Evolutionary conservation across 2,329 filamentous ascomycete genomes (phyloP), one percentile per base, ranked within the genome.

Genomic region (Aspergillus sp.): DNA sequence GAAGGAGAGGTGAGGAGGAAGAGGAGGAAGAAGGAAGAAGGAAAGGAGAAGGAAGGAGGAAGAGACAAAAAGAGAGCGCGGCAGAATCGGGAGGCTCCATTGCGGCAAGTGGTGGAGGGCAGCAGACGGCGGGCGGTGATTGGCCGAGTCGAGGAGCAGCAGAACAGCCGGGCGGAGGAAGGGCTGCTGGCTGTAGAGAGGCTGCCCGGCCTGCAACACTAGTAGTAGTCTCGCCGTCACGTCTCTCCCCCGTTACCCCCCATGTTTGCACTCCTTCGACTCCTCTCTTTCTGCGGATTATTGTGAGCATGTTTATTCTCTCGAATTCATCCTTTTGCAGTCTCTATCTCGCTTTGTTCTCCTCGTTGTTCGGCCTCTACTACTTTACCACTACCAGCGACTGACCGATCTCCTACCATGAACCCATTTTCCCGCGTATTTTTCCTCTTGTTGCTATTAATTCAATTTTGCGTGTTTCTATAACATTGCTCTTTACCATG

Each of bases 251-350:
- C 57, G 63, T 62, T 47, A 8, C 55, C 58, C 60, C 52, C 61
- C 66, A 60, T 82, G 71, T 67, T 76, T 78, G 69, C 74, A 74
- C 78, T 83, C 70, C 50, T 78, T 78, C 50, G 66, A 64, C 61
- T 75, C 76, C 63, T 57, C 58, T 26, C 30, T 34, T 31, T 26
- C 35, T 41, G 60, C 42, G 58, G 64, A 58, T 64, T 61, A 27
- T 52, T 45, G 32, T 51, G 61, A 56, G 53, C 52, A 52, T 7
- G 2, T 10, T 10, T n/a, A 4, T 4, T 15, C 10, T 12, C 10
- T 11, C 3, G 5, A 17, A 26, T 14, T 17, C 14, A 15, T 6
- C 22, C 3, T 26, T 31, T 41, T 45, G 45, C 42, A 48, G 40
- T 28, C 31, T 16, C 29, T 22, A 29, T 20, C 26, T 30, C 22